Evolutionary conservation across 1,284 basidiomycete species (phyloP).

Genomic region (Rhizoctonia solani): DNA sequence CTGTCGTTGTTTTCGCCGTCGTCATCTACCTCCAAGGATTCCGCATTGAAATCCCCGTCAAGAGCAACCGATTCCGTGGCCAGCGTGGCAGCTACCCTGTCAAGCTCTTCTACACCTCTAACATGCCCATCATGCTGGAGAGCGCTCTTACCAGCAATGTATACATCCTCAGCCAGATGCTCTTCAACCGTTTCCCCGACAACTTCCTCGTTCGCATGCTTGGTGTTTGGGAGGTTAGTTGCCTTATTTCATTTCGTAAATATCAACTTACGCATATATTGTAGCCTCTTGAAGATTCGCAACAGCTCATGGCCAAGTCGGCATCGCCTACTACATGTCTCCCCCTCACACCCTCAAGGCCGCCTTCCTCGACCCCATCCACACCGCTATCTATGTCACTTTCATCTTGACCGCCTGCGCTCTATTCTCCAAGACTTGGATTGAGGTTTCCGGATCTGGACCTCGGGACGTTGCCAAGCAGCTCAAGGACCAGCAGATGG

Average conservation of each 20-base stretch:
- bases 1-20: slow-evolving; percentile 86
- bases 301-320: slow-evolving; percentile 90
- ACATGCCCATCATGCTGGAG: slow-evolving; percentile 99
- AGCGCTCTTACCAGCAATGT: slow-evolving; percentile 92
- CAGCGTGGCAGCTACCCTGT: slow-evolving; percentile 95
- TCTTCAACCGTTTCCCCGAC: slow-evolving; percentile 85
- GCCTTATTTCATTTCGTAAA: not conserved
- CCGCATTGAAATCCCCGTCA: slow-evolving; percentile 98
- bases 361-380: slow-evolving; percentile 89
- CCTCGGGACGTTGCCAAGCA: slow-evolving; percentile 97
- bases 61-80: slow-evolving; percentile 94
- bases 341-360: slow-evolving; percentile 90
- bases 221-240: slow-evolving; percentile 91
- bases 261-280: slow-evolving; percentile 35
- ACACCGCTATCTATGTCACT: slow-evolving; percentile 87
- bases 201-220: slow-evolving; percentile 90
- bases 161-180: slow-evolving; percentile 97
- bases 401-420: slow-evolving; percentile 96
- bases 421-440: slow-evolving; percentile 99
- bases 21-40: slow-evolving; percentile 99
- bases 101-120: slow-evolving; percentile 98
- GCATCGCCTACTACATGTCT: slow-evolving; percentile 97
- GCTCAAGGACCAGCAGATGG: slow-evolving; percentile 98
- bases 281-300: slow-evolving; percentile 88
- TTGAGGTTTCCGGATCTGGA: slow-evolving; percentile 95